Conservation (phyloP, 2,329 filamentous ascomycete species). For the Aspergillus sp. region DNA sequence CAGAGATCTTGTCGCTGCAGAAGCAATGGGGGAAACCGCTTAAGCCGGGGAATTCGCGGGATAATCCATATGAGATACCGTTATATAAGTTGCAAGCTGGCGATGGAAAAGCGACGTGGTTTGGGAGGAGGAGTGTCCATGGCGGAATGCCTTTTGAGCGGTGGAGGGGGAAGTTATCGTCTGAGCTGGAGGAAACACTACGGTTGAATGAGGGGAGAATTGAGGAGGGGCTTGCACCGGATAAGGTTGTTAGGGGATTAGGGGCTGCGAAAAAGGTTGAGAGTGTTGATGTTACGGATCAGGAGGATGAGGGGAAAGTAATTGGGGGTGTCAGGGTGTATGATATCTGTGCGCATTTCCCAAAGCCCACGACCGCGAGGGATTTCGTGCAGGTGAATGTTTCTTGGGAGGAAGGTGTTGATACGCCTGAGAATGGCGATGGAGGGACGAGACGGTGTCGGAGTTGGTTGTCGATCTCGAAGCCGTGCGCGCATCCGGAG, state of each 20-base stretch:
- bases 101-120: constrained; percentile 84
- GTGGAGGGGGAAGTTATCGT: constrained; percentile 69
- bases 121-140: constrained; percentile 76
- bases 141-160: constrained; percentile 67
- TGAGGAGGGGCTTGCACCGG: constrained; percentile 58
- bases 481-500: constrained; percentile 70
- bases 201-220: constrained; percentile 63
- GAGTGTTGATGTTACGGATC: constrained; percentile 42
- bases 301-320: not conserved
- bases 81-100: constrained; percentile 74
- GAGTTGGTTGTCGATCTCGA: constrained; percentile 82
- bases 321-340: constrained; percentile 54
- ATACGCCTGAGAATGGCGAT: constrained; percentile 22
- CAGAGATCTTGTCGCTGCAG: constrained; percentile 56
- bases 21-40: constrained; percentile 81
- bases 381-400: constrained; percentile 80
- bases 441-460: constrained; percentile 39
- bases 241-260: constrained; percentile 74
- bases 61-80: constrained; percentile 68
- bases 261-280: constrained; percentile 72
- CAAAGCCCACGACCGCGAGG: constrained; percentile 76
- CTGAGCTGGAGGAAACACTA: constrained; percentile 74
- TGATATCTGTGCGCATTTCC: constrained; percentile 81
- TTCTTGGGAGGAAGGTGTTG: constrained; percentile 45
- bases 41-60: constrained; percentile 51